Evolutionary conservation across 2,329 filamentous ascomycete genomes (phyloP), one percentile per base, ranked within the genome.

Genomic region (Rosellinia necatrix): DNA sequence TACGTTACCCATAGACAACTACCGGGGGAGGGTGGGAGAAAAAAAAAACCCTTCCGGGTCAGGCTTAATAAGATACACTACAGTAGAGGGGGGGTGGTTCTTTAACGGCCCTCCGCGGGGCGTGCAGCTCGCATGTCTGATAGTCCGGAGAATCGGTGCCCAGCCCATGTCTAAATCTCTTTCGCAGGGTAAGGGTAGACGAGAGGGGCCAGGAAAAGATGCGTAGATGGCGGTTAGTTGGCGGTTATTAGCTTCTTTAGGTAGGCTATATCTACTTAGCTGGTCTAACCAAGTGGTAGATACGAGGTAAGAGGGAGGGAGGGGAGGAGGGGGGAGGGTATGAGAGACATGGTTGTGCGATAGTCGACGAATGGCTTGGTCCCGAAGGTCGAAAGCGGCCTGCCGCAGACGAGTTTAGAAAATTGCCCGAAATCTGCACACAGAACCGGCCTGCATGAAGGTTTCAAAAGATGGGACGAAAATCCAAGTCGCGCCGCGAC

Each of bases 121-220:
- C 49, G 49, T 60, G 65, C 63, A 66, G 65, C 50, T 64, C 67
- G 62, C 64, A 64, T 64, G 61, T 65, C 64, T 67, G 64, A 66
- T 66, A 63, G 59, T 62, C 56, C 62, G 54, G 47, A 56, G 60
- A 51, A 37, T 58, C 65, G 62, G 62, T 56, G 60, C 61, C 60
- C 58, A 50, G 42, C 47, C n/a, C 40, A 55, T 64, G 56, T 64
- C 63, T 64, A 50, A 61, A 49, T 15, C 17, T 40, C 40, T n/a
- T 58, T 64, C 49, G 59, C 66, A 66, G 63, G 61, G 62, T 65
- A 64, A 67, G 64, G 64, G 64, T 63, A 65, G 61, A 64, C 61
- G 65, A 67, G 63, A 56, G 42, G 47, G 24, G 34, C n/a, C n/a
- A 52, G 30, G 13, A 42, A 40, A 32, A 17, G 30, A 30, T 49